Percentiles rank a stretch among this genome's conserved stretches.
These are phyloP conservation scores for Neolecta irregularis DNA, from an alignment of 1,139 yeast species.

Conservation along the genomic window DNA sequence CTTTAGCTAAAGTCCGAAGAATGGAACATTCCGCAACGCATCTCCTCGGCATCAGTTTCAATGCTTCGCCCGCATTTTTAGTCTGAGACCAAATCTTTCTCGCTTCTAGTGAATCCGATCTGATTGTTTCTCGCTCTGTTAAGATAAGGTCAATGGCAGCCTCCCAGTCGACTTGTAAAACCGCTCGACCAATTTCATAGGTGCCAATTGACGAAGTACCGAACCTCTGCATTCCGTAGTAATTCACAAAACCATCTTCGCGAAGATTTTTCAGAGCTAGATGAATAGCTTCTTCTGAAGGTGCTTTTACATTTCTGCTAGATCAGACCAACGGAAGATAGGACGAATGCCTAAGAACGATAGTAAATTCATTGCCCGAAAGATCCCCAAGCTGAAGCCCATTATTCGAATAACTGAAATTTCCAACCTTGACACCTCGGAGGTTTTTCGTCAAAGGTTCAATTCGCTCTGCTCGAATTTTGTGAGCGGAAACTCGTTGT, in stretches of 20 bases:
- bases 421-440: constrained; percentile 44
- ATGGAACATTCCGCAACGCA: constrained; percentile 75
- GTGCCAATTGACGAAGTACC: constrained; percentile 92
- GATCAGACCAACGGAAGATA: constrained; percentile 15
- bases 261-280: constrained; percentile 36
- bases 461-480: constrained; percentile 63
- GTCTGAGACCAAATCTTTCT: constrained; percentile 62
- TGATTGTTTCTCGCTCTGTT: constrained; percentile 61
- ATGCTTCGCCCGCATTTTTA: constrained; percentile 46
- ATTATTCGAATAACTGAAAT: constrained; percentile 36
- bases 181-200: constrained; percentile 61
- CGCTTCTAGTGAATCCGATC: constrained; percentile 15
- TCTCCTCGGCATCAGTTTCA: constrained; percentile 66
- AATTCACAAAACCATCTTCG: constrained; percentile 73
- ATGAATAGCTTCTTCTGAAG: constrained; percentile 28
- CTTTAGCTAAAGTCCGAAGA: constrained; percentile 37
- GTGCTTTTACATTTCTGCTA: constrained; percentile 5
- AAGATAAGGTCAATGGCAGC: constrained; percentile 62
- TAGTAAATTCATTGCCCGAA: constrained; percentile 71
- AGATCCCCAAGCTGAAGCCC: constrained; percentile 67
- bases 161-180: constrained; percentile 63
- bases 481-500: constrained; percentile 59
- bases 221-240: constrained; percentile 93
- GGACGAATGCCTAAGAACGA: constrained; percentile 53
- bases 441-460: constrained; percentile 60